These are phyloP conservation scores for Trametes sp. DNA, from an alignment of 1,284 basidiomycete species.

Conservation along the genomic window DNA sequence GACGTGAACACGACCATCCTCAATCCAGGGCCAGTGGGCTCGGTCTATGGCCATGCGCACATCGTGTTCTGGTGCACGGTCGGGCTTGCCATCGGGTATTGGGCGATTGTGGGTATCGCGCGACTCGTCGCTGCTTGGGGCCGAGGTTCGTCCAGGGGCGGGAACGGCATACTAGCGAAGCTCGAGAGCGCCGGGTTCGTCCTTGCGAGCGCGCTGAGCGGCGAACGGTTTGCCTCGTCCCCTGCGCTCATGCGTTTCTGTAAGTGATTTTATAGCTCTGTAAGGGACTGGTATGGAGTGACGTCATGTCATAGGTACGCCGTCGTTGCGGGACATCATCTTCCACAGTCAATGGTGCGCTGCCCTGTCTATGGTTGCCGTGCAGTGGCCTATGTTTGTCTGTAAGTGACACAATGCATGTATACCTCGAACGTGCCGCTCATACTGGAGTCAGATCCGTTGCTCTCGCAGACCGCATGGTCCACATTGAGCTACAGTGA, in stretches of 20 bases:
- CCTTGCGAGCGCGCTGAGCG: constrained; percentile 91
- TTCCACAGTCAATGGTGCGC: constrained; percentile 94
- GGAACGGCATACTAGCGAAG: constrained; percentile 67
- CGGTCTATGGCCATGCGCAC: constrained; percentile 76
- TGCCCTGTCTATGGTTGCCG: constrained; percentile 89
- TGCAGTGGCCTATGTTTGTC: constrained; percentile 92
- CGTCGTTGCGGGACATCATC: constrained; percentile 91
- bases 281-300: constrained; percentile 27
- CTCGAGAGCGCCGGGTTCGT: constrained; percentile 87
- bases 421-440: constrained; percentile 18
- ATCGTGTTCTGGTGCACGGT: constrained; percentile 88
- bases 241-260: constrained; percentile 91
- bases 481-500: constrained; percentile 86
- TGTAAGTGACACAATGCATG: constrained; percentile 61
- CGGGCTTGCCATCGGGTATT: constrained; percentile 81
- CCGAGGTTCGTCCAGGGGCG: constrained; percentile 66
- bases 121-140: constrained; percentile 87
- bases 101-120: constrained; percentile 81
- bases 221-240: constrained; percentile 85
- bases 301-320: constrained; percentile 70
- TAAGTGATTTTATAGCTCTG: constrained; percentile 47
- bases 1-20: constrained; percentile 85
- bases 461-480: constrained; percentile 89
- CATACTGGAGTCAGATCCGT: constrained; percentile 68
- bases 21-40: constrained; percentile 53